Conservation (phyloP, 106 monocot species). For the Dendrobium huoshanense region DNA sequence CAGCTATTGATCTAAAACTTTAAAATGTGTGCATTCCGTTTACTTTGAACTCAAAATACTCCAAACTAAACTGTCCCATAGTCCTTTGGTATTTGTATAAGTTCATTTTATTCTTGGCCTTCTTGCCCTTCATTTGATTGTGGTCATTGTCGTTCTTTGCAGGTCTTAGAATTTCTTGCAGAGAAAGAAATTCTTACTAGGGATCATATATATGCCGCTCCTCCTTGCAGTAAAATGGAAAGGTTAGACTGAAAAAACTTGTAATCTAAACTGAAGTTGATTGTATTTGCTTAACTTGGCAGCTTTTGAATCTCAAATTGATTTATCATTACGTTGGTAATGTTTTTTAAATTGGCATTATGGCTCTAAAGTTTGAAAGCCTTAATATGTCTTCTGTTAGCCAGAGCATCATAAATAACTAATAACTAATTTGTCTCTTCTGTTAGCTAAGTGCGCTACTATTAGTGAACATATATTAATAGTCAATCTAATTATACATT, state of each 20-base stretch:
- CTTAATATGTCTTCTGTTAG: background rate
- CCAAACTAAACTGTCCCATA: background rate
- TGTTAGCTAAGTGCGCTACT: too few relatives aligned
- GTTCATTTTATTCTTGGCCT: background rate
- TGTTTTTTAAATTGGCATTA: background rate
- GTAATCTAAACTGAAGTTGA: background rate
- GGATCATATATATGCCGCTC: constrained; percentile 59
- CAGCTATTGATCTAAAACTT: too few relatives aligned
- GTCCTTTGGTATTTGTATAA: background rate
- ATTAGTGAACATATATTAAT: too few relatives aligned
- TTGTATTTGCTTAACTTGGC: background rate
- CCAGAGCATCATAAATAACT: too few relatives aligned
- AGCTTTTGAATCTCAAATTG: background rate
- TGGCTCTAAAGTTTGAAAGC: background rate
- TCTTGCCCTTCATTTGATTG: background rate
- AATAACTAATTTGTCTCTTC: too few relatives aligned
- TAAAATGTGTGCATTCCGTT: too few relatives aligned
- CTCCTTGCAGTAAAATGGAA: constrained; percentile 74
- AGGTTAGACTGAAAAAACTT: constrained; percentile 36
- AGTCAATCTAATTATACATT: too few relatives aligned
- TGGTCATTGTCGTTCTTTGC: constrained; percentile 21
- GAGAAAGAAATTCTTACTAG: constrained; percentile 45
- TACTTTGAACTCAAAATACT: too few relatives aligned
- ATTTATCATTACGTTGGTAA: background rate
- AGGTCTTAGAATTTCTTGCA: constrained; percentile 85